Conservation (phyloP, 768 basidiomycete species). For the Pleurotus salmoneostramineus region DNA sequence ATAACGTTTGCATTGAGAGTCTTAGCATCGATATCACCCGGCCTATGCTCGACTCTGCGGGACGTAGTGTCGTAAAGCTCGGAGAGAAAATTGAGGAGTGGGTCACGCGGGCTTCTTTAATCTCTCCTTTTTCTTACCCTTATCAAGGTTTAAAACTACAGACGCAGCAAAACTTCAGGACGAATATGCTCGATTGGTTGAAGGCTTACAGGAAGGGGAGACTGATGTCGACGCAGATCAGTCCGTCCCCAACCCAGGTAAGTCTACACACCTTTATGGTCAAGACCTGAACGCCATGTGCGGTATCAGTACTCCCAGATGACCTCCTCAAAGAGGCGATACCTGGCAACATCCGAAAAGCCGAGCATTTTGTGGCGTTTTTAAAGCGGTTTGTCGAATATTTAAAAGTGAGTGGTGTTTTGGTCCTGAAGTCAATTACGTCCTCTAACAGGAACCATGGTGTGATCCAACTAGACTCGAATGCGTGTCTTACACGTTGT, state of each 20-base stretch:
- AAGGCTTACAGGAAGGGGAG: slow-evolving; percentile 84
- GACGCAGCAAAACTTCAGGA: slow-evolving; percentile 94
- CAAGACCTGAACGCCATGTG: slow-evolving; percentile 2
- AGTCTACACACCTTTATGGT: slow-evolving; percentile 12
- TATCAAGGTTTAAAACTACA: slow-evolving; percentile 80
- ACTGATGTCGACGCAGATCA: slow-evolving; percentile 59
- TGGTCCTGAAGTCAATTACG: not conserved
- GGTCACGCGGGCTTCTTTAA: slow-evolving; percentile 19
- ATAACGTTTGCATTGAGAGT: slow-evolving; percentile 99
- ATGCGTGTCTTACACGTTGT: slow-evolving; percentile 99
- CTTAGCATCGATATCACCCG: slow-evolving; percentile 95
- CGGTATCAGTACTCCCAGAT: slow-evolving; percentile 78
- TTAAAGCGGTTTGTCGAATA: slow-evolving; percentile 98
- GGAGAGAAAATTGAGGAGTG: slow-evolving; percentile 95
- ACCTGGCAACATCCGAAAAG: slow-evolving; percentile 97
- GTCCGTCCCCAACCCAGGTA: slow-evolving; percentile 89
- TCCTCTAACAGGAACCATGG: slow-evolving; percentile 5
- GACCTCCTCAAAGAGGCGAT: slow-evolving; percentile 94
- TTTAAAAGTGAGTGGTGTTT: slow-evolving; percentile 63
- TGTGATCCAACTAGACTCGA: slow-evolving; percentile 60
- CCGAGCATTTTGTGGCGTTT: slow-evolving; percentile 98
- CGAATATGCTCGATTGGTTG: slow-evolving; percentile 93
- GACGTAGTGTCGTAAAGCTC: slow-evolving; percentile 80
- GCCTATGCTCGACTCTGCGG: slow-evolving; percentile 95
- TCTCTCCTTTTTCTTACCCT: not conserved